Evolutionary conservation across 495 filamentous ascomycete species (phyloP), one percentile per base, ranked within the genome.

Genomic region (Penicillium simplicissimum): DNA sequence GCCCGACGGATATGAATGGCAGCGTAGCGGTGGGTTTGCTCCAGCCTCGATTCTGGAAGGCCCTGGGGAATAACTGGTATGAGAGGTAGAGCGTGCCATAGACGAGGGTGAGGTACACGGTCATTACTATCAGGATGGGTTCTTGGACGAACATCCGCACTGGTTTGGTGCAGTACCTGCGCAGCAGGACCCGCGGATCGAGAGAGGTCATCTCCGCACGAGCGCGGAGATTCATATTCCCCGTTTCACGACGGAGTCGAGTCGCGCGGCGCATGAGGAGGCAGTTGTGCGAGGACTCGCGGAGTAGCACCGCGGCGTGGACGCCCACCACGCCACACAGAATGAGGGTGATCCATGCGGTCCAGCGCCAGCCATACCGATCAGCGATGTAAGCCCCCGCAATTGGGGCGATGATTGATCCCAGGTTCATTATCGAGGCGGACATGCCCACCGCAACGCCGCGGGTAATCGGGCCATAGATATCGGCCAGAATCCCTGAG

Each of bases 51-150:
- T 71, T 53, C 38, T 72, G 69, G 57, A 85, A 87, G 3, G 76
- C 76, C 40, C 74, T 64, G 0, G 84, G 82, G 57, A 82, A 84
- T n/a, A 82, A 73, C 31, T 79, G 76, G 58, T 85, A 82, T 25
- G 81, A 74, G 42, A 85, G 76, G 59, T 85, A 87, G 4, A 86
- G 65, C 51, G 83, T 75, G 6, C 80, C 79, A 56, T 85, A 86
- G 36, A 84, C 70, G 34, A 83, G 71, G n/a, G 71, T 64, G 15
- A 67, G 53, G 58, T 79, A 81, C 17, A 73, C 19, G 0, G 69
- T 72, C 54, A 76, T 63, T 23, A 87, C 71, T 28, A 82, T 65
- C 48, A 87, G 67, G 38, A 86, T 82, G 0, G 85, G 85, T 52
- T 86, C 82, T 17, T 73, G 65, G 4, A 77, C 37, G 17, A 87